These are phyloP conservation scores for Kurtzmaniella quercitrusa DNA, from an alignment of 1,139 yeast genomes.

Conservation along the genomic window DNA sequence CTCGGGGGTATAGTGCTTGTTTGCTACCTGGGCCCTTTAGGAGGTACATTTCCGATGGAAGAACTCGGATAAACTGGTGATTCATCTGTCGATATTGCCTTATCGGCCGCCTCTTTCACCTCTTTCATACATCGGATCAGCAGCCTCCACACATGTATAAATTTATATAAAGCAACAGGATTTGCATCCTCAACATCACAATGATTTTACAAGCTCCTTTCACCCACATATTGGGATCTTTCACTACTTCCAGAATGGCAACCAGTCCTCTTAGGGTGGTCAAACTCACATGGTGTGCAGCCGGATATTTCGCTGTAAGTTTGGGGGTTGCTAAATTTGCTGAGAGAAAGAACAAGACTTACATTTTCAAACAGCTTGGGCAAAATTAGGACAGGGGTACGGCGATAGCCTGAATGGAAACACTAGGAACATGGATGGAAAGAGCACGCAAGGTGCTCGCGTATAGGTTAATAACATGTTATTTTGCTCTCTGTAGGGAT, in stretches of 20 bases:
- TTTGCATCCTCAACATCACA: neutral
- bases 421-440: no score
- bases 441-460: no score
- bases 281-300: constrained; percentile 13
- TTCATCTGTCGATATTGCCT: neutral
- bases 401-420: neutral
- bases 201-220: neutral
- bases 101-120: neutral
- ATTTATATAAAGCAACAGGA: neutral
- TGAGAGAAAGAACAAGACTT: constrained; percentile 18
- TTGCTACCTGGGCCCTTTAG: neutral
- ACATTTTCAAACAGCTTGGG: constrained; percentile 24
- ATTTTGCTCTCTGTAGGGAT: neutral
- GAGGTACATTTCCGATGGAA: neutral
- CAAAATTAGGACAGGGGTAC: constrained; percentile 7
- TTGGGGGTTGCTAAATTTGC: constrained; percentile 21
- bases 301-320: constrained; percentile 18
- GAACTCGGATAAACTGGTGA: neutral
- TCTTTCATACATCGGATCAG: neutral
- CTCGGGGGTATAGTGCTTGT: neutral
- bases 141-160: neutral
- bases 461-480: neutral
- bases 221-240: neutral
- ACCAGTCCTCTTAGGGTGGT: neutral
- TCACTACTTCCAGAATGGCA: neutral